Evolutionary conservation across 208 protist genomes (phyloP).

Genomic region (Paratrypanosoma confusum): DNA sequence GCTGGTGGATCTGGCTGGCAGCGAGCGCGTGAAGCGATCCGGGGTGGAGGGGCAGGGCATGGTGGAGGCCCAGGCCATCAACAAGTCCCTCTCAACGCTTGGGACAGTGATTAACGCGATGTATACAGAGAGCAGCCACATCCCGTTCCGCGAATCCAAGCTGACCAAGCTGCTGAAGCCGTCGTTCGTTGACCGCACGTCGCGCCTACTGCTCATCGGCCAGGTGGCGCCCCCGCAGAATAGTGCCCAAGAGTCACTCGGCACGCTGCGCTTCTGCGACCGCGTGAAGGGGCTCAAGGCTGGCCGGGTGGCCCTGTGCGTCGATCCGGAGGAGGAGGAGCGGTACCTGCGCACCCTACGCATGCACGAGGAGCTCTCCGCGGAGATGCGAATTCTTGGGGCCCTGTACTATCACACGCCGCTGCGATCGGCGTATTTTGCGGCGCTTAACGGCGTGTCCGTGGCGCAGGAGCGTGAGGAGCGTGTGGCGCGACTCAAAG

Average conservation of each 20-base stretch:
- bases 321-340: slow-evolving; percentile 46
- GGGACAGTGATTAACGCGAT: slow-evolving; percentile 82
- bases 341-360: slow-evolving; percentile 38
- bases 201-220: slow-evolving; percentile 75
- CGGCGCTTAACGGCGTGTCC: slow-evolving; percentile 21
- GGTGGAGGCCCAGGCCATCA: slow-evolving; percentile 88
- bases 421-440: slow-evolving; percentile 16
- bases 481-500: slow-evolving; percentile 17
- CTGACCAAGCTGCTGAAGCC: slow-evolving; percentile 87
- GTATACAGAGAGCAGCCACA: slow-evolving; percentile 53
- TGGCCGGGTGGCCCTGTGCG: slow-evolving; percentile 32
- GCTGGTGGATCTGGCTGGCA: slow-evolving; percentile 94
- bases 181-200: slow-evolving; percentile 45
- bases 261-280: slow-evolving; percentile 82
- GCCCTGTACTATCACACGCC: slow-evolving; percentile 48
- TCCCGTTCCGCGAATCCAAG: slow-evolving; percentile 87
- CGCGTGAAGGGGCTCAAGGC: slow-evolving; percentile 77
- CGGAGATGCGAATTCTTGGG: slow-evolving; percentile 64
- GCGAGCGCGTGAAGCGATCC: slow-evolving; percentile 86
- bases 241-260: slow-evolving; percentile 59
- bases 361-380: slow-evolving; percentile 50
- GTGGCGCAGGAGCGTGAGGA: slow-evolving; percentile 19
- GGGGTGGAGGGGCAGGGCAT: slow-evolving; percentile 72
- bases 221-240: slow-evolving; percentile 54
- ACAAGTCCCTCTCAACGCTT: slow-evolving; percentile 78